Percentiles rank a stretch among this genome's conserved stretches.
phyloP scores from a whole-genome alignment of 495 filamentous ascomycete species.

The Penicillium mononematosum region DNA sequence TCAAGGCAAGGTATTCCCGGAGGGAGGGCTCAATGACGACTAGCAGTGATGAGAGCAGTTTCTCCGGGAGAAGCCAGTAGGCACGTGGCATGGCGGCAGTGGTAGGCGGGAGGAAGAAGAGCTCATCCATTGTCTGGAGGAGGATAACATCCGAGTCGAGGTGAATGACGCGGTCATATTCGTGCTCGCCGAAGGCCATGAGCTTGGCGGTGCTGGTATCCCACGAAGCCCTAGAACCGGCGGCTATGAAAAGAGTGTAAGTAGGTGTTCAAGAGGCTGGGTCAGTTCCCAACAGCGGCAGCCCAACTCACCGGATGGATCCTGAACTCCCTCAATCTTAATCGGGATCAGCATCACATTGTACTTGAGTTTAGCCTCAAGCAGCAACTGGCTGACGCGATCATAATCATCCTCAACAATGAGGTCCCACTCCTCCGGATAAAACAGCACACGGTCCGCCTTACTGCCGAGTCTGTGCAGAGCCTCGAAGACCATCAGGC shows the following conservation, averaged over 20 bases:
- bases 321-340: constrained; percentile 50
- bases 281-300: background rate
- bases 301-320: constrained; percentile 34
- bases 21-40: constrained; percentile 64
- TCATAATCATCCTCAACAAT: constrained; percentile 37
- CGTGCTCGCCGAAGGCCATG: constrained; percentile 66
- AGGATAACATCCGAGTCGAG: constrained; percentile 69
- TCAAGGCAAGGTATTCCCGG: constrained; percentile 52
- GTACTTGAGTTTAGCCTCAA: constrained; percentile 59
- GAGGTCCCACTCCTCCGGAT: constrained; percentile 57
- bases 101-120: constrained; percentile 66
- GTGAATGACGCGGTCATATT: constrained; percentile 65
- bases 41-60: constrained; percentile 59
- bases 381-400: constrained; percentile 55
- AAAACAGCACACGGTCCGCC: constrained; percentile 66
- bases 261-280: background rate
- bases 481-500: constrained; percentile 70
- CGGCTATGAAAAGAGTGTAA: constrained; percentile 8
- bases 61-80: constrained; percentile 64
- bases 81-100: constrained; percentile 65
- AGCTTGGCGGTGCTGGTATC: constrained; percentile 67
- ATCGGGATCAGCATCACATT: constrained; percentile 61
- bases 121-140: constrained; percentile 65
- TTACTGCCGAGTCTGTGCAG: constrained; percentile 58
- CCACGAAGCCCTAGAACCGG: constrained; percentile 46